Percentiles rank a stretch among this genome's conserved stretches.
Evolutionary conservation across 495 filamentous ascomycete species (phyloP).

Genomic region (Hypomontagnella submonticulosa): DNA sequence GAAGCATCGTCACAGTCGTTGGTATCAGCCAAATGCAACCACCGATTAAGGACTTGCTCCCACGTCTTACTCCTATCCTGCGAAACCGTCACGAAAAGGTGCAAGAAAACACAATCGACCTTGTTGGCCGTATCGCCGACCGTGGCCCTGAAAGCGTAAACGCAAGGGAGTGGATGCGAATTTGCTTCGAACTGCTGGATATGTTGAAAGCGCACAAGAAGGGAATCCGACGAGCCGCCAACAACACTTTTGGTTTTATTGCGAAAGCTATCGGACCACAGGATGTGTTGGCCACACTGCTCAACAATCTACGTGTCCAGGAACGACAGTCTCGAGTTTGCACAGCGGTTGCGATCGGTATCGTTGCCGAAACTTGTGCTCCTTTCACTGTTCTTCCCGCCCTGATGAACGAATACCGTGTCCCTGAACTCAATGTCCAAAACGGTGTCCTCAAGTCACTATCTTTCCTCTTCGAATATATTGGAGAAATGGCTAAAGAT

Average conservation of each 20-base stretch:
- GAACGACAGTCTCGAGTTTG: conserved; percentile 98
- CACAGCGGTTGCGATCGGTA: conserved; percentile 98
- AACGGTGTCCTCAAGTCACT: conserved; percentile 98
- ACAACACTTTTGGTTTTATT: conserved; percentile 99
- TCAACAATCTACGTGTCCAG: conserved; percentile 96
- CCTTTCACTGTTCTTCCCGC: conserved; percentile 99
- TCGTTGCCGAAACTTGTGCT: conserved; percentile 99
- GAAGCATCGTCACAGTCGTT: conserved; percentile 97
- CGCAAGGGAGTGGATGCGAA: conserved; percentile 99
- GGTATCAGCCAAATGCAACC: conserved; percentile 99
- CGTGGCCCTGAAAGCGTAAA: conserved; percentile 95
- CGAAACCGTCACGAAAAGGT: conserved; percentile 99
- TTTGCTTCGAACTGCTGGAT: conserved; percentile 98
- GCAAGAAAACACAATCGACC: conserved; percentile 99
- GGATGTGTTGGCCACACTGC: conserved; percentile 93
- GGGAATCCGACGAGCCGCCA: conserved; percentile 96
- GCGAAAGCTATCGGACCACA: conserved; percentile 99
- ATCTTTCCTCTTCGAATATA: conserved; percentile 98
- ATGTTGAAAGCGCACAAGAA: conserved; percentile 99
- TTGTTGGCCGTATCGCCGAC: conserved; percentile 98
- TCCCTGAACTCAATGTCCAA: conserved; percentile 97
- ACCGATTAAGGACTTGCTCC: conserved; percentile 96
- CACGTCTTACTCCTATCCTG: conserved; percentile 94
- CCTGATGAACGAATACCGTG: conserved; percentile 99
- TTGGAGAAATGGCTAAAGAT: conserved; percentile 99